Conservation (phyloP, 192 early-diverging fungal species). For the Umbelopsis vinacea region DNA sequence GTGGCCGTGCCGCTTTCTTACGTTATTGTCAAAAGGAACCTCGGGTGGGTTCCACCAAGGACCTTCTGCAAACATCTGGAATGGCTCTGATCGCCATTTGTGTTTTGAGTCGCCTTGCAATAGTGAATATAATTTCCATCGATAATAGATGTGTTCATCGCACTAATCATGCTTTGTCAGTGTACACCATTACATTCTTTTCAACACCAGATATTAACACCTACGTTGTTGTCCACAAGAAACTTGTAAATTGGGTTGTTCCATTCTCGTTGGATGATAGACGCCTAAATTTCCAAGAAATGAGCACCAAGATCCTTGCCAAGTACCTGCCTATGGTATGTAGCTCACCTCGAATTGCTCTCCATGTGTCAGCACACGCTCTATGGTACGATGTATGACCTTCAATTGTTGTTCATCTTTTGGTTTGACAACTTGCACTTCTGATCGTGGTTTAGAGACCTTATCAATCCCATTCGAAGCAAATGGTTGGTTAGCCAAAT, state of each 20-base stretch:
- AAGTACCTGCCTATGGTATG: neutral
- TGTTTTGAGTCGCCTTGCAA: conserved; percentile 79
- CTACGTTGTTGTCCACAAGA: conserved; percentile 71
- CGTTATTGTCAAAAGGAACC: conserved; percentile 69
- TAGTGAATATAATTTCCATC: conserved; percentile 90
- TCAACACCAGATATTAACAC: conserved; percentile 10
- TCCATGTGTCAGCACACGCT: conserved; percentile 78
- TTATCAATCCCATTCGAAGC: conserved; percentile 23
- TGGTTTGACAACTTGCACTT: conserved; percentile 72
- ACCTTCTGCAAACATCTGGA: conserved; percentile 86
- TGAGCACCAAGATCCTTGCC: neutral
- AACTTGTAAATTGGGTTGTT: conserved; percentile 74
- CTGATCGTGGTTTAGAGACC: conserved; percentile 51
- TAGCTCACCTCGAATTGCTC: conserved; percentile 64
- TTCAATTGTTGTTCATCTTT: conserved; percentile 52
- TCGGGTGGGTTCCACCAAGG: conserved; percentile 87
- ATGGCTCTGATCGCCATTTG: conserved; percentile 78
- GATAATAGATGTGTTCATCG: conserved; percentile 85
- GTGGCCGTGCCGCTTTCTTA: conserved; percentile 23
- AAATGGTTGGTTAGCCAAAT: conserved; percentile 25
- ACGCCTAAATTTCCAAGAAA: conserved; percentile 34
- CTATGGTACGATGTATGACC: conserved; percentile 85
- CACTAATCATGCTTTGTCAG: conserved; percentile 41
- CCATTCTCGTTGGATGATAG: conserved; percentile 65
- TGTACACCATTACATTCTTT: neutral